Evolutionary conservation across 1,139 yeast species (phyloP).

Genomic region (Yamadazyma pseudoaaseri): DNA sequence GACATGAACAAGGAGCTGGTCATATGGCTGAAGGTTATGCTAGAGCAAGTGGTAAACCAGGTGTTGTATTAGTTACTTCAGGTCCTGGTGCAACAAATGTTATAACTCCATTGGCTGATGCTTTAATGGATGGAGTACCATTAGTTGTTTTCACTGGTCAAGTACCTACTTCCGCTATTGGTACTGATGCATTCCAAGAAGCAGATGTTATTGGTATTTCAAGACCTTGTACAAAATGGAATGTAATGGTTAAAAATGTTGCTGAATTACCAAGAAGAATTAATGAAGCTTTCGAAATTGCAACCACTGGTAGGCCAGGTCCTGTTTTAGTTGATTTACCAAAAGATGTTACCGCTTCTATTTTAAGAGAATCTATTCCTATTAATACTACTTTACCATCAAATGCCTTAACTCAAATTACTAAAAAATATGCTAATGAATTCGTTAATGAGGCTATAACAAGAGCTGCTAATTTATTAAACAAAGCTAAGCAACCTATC

Average conservation of each 20-base stretch:
- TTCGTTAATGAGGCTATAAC: constrained; percentile 73
- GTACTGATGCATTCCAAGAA: constrained; percentile 98
- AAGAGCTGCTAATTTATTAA: constrained; percentile 76
- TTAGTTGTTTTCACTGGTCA: constrained; percentile 98
- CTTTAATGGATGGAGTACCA: constrained; percentile 95
- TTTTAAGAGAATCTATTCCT: constrained; percentile 85
- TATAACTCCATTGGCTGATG: constrained; percentile 96
- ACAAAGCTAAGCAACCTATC: constrained; percentile 82
- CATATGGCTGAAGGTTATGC: constrained; percentile 99
- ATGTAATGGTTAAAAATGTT: constrained; percentile 94
- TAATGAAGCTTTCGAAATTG: constrained; percentile 97
- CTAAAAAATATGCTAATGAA: constrained; percentile 70
- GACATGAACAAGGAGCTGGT: constrained; percentile 99
- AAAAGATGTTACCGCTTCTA: constrained; percentile 94
- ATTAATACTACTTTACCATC: constrained; percentile 83
- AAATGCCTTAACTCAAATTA: constrained; percentile 67
- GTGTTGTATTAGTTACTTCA: constrained; percentile 94
- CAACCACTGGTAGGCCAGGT: constrained; percentile 95
- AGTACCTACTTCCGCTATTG: constrained; percentile 92
- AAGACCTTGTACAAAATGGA: constrained; percentile 97
- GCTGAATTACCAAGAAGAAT: constrained; percentile 94
- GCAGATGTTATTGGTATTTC: constrained; percentile 98
- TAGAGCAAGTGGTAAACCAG: constrained; percentile 93
- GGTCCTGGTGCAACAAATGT: constrained; percentile 99
- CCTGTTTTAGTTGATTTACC: constrained; percentile 97